Conservation (phyloP, 169 alveolate species). For the Plasmodium cynomolgi region DNA sequence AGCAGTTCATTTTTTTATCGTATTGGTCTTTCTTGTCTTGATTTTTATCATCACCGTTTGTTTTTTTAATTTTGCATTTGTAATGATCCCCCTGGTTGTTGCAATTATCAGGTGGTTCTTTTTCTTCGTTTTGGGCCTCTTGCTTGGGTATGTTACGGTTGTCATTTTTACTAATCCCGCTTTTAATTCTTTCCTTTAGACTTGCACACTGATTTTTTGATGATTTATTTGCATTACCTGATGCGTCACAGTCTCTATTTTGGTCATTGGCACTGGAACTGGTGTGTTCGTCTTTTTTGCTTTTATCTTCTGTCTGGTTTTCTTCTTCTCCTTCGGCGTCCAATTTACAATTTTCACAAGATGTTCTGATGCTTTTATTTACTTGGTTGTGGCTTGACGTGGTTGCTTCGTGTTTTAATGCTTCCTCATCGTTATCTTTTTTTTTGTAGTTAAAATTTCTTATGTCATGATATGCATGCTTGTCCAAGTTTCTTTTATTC, state of each 20-base stretch:
- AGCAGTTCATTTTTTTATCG: constrained; percentile 1
- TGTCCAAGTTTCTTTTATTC: constrained; percentile 63
- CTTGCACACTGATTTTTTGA: neutral
- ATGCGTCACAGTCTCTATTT: neutral
- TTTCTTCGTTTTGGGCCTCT: neutral
- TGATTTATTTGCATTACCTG: neutral
- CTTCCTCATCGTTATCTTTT: constrained; percentile 17
- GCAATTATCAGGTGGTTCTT: neutral
- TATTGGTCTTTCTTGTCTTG: neutral
- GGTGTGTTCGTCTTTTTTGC: neutral
- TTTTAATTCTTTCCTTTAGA: neutral
- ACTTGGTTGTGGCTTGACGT: constrained; percentile 23
- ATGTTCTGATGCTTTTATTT: constrained; percentile 12
- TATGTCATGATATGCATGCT: constrained; percentile 67
- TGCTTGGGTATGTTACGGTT: neutral
- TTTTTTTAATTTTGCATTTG: constrained; percentile 22
- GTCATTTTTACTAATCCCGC: neutral
- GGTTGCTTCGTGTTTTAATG: constrained; percentile 1
- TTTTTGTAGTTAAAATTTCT: constrained; percentile 66
- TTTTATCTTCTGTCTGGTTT: neutral
- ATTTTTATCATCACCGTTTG: neutral
- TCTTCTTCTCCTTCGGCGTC: neutral
- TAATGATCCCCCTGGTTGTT: neutral
- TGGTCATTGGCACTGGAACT: neutral
- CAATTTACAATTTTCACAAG: neutral